Evolutionary conservation across 331 rosid genomes (phyloP), one percentile per base, ranked within the genome.

Genomic region (Spiraea crenata): DNA sequence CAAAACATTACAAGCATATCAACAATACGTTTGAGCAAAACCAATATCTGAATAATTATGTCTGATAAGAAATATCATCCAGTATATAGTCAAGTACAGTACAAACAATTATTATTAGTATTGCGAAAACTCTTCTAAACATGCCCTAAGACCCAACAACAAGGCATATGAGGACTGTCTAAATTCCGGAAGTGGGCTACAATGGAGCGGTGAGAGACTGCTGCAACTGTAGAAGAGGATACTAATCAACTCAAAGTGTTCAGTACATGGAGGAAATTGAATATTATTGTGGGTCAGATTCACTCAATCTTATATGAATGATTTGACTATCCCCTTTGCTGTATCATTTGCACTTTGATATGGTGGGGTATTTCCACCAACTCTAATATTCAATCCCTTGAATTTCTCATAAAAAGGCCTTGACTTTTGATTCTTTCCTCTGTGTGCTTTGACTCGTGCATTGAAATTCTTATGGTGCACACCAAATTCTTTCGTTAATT

Each of bases 131-230:
- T 0, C 31, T 25, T 25, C 31, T 25, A 2, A 25, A 25, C 31
- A 25, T 25, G 31, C 31, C 31, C 31, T 25, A 25, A 25, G 31
- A 25, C 31, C 31, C 31, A 2, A 25, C 2, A 25, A 25, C 1
- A 2, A 25, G 31, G 31, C 31, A 25, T 25, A 2, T 2, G 31
- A 25, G 31, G 31, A 25, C 31, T 25, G 31, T 25, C 31, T 25
- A 25, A 25, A 25, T 1, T 0, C 31, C 31, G 2, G 31, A 25
- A 25, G 31, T 25, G 31, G 31, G 16, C 13, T 25, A 50, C 17
- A 37, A 50, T 50, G 19, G 49, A n/a, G 60, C 38, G 2, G 38
- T 51, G 51, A 63, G 63, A 41, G 51, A 63, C 73, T 39, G 34
- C 39, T 13, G 6, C 41, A 63, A 63, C 39, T 19, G 1, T 5